These are phyloP conservation scores for Dichotomopilus funicola DNA, from an alignment of 2,329 filamentous ascomycete species.

Conservation along the genomic window DNA sequence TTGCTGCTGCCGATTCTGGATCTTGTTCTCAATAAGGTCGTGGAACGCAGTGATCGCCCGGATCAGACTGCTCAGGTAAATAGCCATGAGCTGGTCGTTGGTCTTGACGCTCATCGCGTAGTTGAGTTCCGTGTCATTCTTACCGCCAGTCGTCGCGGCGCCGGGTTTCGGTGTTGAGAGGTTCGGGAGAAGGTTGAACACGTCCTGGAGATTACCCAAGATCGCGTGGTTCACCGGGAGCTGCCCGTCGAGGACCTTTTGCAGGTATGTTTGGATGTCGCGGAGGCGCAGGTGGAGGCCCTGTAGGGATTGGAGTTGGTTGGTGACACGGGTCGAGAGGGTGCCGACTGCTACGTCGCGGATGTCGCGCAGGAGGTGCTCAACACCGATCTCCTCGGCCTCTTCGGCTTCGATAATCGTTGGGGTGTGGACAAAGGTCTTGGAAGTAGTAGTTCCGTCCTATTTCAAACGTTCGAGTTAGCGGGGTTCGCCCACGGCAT, in stretches of 20 bases:
- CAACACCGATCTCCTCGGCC: slow-evolving; percentile 96
- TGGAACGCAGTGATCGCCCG: slow-evolving; percentile 98
- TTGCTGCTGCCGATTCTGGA: slow-evolving; percentile 94
- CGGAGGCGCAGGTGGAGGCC: slow-evolving; percentile 89
- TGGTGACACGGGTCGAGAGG: slow-evolving; percentile 91
- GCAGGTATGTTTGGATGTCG: slow-evolving; percentile 91
- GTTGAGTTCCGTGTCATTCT: slow-evolving; percentile 77
- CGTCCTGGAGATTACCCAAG: slow-evolving; percentile 95
- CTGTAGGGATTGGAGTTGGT: slow-evolving; percentile 94
- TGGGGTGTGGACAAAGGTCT: slow-evolving; percentile 97
- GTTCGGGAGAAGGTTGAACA: slow-evolving; percentile 97
- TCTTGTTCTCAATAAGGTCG: slow-evolving; percentile 99
- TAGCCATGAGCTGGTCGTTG: slow-evolving; percentile 97
- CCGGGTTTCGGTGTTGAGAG: slow-evolving; percentile 71
- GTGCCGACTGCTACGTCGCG: slow-evolving; percentile 96
- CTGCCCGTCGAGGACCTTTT: slow-evolving; percentile 89
- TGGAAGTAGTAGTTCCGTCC: slow-evolving; percentile 94
- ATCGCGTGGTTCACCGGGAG: slow-evolving; percentile 96
- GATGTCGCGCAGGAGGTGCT: slow-evolving; percentile 95
- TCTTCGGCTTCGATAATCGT: slow-evolving; percentile 98
- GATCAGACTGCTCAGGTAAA: slow-evolving; percentile 95
- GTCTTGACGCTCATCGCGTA: slow-evolving; percentile 98
- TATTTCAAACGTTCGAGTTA: slow-evolving; percentile 32
- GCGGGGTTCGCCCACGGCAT: slow-evolving; percentile 6
- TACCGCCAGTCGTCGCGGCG: slow-evolving; percentile 49